Conservation (phyloP, 805 yeast species). For the Suhomyces xylopsoci region DNA sequence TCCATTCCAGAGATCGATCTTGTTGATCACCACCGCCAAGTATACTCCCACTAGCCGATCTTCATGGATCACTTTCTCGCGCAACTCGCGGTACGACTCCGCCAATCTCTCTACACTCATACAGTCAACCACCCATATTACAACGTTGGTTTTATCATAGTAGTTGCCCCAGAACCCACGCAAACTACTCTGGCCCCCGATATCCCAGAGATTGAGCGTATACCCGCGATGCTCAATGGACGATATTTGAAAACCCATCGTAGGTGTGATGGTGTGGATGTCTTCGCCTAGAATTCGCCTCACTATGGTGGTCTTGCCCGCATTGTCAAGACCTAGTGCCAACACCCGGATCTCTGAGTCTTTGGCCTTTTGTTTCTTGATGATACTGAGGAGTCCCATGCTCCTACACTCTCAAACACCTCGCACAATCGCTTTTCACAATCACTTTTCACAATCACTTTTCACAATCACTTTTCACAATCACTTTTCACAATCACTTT, state of each 20-base stretch:
- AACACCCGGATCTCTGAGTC: constrained; percentile 75
- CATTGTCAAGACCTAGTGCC: constrained; percentile 81
- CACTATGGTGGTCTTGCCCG: constrained; percentile 88
- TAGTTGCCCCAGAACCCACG: constrained; percentile 70
- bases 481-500: too few species aligned
- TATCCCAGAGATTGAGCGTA: constrained; percentile 73
- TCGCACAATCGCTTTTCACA: background rate
- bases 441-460: too few species aligned
- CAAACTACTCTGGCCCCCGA: constrained; percentile 61
- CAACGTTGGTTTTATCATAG: constrained; percentile 70
- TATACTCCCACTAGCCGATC: constrained; percentile 69
- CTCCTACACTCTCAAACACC: too few species aligned
- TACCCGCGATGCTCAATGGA: constrained; percentile 46
- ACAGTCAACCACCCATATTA: constrained; percentile 86
- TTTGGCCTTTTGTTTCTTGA: constrained; percentile 77
- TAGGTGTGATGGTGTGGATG: constrained; percentile 65
- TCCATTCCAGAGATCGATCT: constrained; percentile 53
- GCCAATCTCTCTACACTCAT: constrained; percentile 54
- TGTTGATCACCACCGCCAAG: constrained; percentile 69
- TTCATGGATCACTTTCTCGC: constrained; percentile 54
- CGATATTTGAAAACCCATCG: constrained; percentile 84
- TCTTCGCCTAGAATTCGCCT: constrained; percentile 52
- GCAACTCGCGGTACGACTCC: constrained; percentile 67
- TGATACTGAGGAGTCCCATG: constrained; percentile 82
- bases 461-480: too few species aligned